phyloP scores from a whole-genome alignment of 257 asterid genomes.

The Solanum gracilifrons region DNA sequence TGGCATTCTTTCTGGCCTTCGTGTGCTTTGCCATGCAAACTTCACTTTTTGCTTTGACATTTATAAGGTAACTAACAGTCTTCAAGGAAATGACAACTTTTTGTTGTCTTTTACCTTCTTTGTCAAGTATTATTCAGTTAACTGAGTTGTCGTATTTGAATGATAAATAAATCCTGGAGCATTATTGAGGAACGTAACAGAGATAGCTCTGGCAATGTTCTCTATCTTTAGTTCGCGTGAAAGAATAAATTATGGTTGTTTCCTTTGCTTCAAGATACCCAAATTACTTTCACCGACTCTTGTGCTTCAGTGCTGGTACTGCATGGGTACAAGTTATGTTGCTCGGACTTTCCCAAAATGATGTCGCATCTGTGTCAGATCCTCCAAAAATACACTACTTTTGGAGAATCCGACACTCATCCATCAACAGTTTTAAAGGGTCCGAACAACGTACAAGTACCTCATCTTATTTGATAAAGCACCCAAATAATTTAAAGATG shows the following conservation, averaged over 20 bases:
- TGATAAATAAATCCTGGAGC: not conserved
- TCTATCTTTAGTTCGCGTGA: not conserved
- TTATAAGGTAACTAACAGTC: slow-evolving; percentile 50
- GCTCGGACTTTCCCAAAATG: not conserved
- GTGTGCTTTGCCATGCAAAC: slow-evolving; percentile 91
- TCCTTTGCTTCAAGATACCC: not conserved
- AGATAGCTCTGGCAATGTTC: not conserved
- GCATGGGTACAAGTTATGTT: not conserved
- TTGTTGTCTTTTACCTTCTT: not conserved
- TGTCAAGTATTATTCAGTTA: not conserved
- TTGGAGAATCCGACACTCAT: not conserved
- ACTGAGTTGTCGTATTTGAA: not conserved
- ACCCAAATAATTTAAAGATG: not conserved
- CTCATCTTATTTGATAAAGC: not conserved
- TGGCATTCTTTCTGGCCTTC: slow-evolving; percentile 97
- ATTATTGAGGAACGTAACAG: not conserved
- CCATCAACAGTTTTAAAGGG: not conserved
- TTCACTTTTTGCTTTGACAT: slow-evolving; percentile 86
- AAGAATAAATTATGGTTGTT: not conserved
- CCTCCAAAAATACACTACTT: not conserved
- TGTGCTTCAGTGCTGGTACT: not conserved
- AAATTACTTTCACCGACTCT: not conserved
- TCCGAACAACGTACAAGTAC: not conserved
- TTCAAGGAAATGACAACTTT: not conserved
- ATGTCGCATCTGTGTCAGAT: not conserved